phyloP scores from a whole-genome alignment of 2,329 filamentous ascomycete genomes.

The Fusarium secorum region DNA sequence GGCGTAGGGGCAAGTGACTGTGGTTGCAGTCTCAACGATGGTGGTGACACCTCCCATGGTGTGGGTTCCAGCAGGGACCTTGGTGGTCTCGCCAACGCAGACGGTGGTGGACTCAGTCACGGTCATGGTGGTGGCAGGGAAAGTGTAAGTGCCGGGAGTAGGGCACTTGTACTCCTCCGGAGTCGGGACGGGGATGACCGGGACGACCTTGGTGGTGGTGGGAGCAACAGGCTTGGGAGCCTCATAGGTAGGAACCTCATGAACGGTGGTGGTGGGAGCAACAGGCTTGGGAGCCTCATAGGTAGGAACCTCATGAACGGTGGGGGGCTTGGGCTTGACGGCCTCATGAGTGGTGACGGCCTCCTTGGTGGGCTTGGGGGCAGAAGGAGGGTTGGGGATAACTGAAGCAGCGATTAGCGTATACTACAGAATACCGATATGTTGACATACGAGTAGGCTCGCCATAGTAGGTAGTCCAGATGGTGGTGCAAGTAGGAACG shows the following conservation, averaged over 20 bases:
- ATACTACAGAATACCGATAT: neutral
- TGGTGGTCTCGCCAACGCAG: slow-evolving; percentile 68
- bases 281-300: slow-evolving; percentile 24
- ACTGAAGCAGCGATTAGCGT: slow-evolving; percentile 43
- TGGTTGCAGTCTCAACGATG: slow-evolving; percentile 70
- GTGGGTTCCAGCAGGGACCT: slow-evolving; percentile 69
- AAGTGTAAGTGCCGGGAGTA: slow-evolving; percentile 76
- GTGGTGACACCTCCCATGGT: slow-evolving; percentile 78
- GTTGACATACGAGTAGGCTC: slow-evolving; percentile 66
- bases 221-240: slow-evolving; percentile 27
- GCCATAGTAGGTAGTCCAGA: slow-evolving; percentile 75
- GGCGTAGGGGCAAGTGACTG: slow-evolving; percentile 74
- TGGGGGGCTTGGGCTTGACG: slow-evolving; percentile 18
- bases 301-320: slow-evolving; percentile 15
- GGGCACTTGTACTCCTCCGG: slow-evolving; percentile 63
- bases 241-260: slow-evolving; percentile 16
- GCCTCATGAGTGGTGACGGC: slow-evolving; percentile 23
- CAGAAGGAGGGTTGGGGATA: slow-evolving; percentile 51
- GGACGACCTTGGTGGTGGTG: slow-evolving; percentile 51
- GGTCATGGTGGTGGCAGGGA: slow-evolving; percentile 75
- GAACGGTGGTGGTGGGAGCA: slow-evolving; percentile 36
- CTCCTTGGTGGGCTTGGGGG: slow-evolving; percentile 32
- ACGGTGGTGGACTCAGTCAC: slow-evolving; percentile 73
- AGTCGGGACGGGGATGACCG: slow-evolving; percentile 60
- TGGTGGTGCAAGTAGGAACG: slow-evolving; percentile 72